These are phyloP conservation scores for Penicillium waksmanii DNA, from an alignment of 495 filamentous ascomycete genomes.

Conservation along the genomic window DNA sequence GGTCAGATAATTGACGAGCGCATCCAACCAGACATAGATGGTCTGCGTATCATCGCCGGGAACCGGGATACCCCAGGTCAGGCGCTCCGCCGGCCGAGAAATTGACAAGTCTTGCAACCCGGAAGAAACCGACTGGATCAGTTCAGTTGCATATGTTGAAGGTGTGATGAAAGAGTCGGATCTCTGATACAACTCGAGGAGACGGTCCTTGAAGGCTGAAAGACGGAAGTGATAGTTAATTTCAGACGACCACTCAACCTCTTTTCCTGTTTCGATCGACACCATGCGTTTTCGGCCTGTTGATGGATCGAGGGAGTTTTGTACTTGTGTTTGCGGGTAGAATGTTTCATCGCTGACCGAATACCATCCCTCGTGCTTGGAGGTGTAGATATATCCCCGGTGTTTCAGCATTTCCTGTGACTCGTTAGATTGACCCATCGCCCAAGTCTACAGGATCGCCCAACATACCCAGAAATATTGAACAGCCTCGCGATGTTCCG, in stretches of 20 bases:
- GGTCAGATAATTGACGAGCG: constrained; percentile 90
- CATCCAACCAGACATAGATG: constrained; percentile 98
- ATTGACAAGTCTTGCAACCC: constrained; percentile 86
- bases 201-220: constrained; percentile 71
- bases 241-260: constrained; percentile 95
- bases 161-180: constrained; percentile 77
- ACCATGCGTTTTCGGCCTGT: constrained; percentile 83
- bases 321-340: constrained; percentile 76
- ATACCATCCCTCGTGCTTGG: constrained; percentile 94
- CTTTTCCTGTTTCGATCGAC: constrained; percentile 83
- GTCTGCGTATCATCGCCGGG: constrained; percentile 84
- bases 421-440: constrained; percentile 17
- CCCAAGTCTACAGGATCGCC: neutral
- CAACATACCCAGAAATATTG: constrained; percentile 81
- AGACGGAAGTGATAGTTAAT: constrained; percentile 93
- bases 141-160: constrained; percentile 62
- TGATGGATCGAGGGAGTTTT: constrained; percentile 71
- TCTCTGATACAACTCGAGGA: constrained; percentile 76
- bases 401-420: constrained; percentile 66
- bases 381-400: constrained; percentile 78
- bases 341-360: constrained; percentile 95
- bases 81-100: constrained; percentile 75
- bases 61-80: constrained; percentile 89
- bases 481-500: constrained; percentile 80
- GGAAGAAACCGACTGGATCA: constrained; percentile 67